Evolutionary conservation across 768 basidiomycete genomes (phyloP).

Genomic region (Dictyophora rubrovolvata): DNA sequence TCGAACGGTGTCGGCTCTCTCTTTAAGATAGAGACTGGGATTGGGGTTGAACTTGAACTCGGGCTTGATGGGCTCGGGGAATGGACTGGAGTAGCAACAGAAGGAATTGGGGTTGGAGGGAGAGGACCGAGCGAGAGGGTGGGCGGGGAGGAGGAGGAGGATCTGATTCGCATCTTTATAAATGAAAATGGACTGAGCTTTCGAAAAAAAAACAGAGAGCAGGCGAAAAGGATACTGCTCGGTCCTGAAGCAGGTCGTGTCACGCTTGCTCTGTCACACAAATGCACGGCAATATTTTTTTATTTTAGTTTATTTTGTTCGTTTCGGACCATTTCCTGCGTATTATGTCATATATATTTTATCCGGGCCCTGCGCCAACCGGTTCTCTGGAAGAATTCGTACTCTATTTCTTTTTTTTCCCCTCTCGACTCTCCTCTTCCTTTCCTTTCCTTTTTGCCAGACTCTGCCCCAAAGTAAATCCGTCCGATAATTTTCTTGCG

Average conservation of each 20-base stretch:
- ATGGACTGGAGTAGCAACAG: constrained; percentile 3
- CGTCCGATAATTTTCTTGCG: constrained; percentile 2
- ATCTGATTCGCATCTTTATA: constrained; percentile 1
- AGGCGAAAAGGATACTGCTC: too few species aligned
- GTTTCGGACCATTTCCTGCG: neutral
- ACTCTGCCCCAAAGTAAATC: neutral
- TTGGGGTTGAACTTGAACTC: too few species aligned
- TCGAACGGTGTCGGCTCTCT: constrained; percentile 5
- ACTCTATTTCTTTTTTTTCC: neutral
- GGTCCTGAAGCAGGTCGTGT: too few species aligned
- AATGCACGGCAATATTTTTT: too few species aligned
- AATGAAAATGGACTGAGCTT: neutral
- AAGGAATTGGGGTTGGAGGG: constrained; percentile 10
- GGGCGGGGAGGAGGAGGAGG: constrained; percentile 5
- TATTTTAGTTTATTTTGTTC: neutral
- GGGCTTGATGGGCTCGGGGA: too few species aligned
- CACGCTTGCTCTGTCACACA: neutral
- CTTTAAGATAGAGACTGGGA: neutral
- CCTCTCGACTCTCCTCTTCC: neutral
- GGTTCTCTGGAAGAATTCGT: constrained; percentile 1
- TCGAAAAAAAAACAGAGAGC: neutral
- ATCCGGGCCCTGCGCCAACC: neutral
- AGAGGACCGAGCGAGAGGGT: constrained; percentile 9
- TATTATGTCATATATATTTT: neutral
- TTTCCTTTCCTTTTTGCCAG: neutral